These are phyloP conservation scores for Thalia dealbata DNA, from an alignment of 176 grass and related monocot species.

Conservation along the genomic window DNA sequence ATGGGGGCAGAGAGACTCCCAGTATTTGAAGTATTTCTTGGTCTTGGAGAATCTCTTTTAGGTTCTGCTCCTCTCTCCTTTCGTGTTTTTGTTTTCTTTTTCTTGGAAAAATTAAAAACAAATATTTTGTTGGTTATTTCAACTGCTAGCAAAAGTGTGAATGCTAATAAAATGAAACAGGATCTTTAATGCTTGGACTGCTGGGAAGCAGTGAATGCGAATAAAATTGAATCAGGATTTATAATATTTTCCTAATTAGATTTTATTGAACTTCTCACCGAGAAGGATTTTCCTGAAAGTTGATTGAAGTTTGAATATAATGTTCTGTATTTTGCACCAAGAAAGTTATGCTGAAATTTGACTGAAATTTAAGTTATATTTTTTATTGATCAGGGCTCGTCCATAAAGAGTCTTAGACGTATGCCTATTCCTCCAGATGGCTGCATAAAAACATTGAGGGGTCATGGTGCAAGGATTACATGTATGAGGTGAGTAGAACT, in stretches of 20 bases:
- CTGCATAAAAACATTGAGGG: constrained; percentile 23
- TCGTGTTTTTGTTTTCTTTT: too few species aligned
- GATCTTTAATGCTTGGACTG: too few species aligned
- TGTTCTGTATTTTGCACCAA: not conserved
- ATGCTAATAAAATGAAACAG: too few species aligned
- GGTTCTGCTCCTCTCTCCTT: not conserved
- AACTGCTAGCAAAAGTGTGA: too few species aligned
- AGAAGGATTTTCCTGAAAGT: too few species aligned
- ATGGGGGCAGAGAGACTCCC: not conserved
- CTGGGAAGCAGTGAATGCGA: too few species aligned
- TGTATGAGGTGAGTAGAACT: constrained; percentile 51
- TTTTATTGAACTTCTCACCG: constrained; percentile 3
- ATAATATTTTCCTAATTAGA: too few species aligned
- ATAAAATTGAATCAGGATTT: not conserved
- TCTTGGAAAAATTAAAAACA: too few species aligned
- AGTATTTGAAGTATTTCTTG: not conserved
- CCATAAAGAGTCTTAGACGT: constrained; percentile 20
- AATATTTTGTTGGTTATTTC: too few species aligned
- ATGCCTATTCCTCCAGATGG: constrained; percentile 22
- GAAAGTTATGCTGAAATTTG: not conserved
- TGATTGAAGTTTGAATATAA: too few species aligned
- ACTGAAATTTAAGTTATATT: not conserved
- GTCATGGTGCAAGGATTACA: constrained; percentile 75
- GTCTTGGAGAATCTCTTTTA: not conserved
- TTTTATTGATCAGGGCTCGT: constrained; percentile 51